These are phyloP conservation scores for Aspergillus proliferans DNA, from an alignment of 2,329 filamentous ascomycete genomes.

Conservation along the genomic window DNA sequence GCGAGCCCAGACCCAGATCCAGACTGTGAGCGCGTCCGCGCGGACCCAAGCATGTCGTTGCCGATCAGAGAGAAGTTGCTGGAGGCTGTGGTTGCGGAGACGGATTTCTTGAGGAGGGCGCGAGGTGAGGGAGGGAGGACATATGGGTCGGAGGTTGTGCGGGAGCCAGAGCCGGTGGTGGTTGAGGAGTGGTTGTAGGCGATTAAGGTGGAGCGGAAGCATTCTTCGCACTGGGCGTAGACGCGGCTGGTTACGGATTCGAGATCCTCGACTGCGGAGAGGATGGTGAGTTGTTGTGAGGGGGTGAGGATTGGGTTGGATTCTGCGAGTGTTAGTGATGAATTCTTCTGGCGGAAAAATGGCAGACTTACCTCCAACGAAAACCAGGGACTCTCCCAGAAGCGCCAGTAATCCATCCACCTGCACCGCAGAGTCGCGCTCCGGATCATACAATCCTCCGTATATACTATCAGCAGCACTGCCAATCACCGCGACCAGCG, in stretches of 20 bases:
- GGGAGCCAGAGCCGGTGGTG: conserved; percentile 31
- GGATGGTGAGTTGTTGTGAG: conserved; percentile 65
- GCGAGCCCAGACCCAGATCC: conserved; percentile 44
- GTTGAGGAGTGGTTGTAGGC: conserved; percentile 46
- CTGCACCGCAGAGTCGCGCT: conserved; percentile 74
- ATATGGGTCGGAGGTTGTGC: conserved; percentile 11
- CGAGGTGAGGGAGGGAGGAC: conserved; percentile 49
- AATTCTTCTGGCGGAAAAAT: background rate
- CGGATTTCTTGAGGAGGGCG: conserved; percentile 61
- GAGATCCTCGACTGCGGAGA: conserved; percentile 73
- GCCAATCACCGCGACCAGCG: conserved; percentile 74
- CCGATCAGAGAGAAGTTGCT: conserved; percentile 66
- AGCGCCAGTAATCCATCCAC: conserved; percentile 80
- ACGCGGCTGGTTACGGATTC: conserved; percentile 69
- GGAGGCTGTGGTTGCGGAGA: conserved; percentile 48
- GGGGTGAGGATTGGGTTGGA: conserved; percentile 57
- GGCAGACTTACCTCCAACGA: conserved; percentile 55
- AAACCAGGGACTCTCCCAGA: conserved; percentile 74
- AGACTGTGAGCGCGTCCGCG: conserved; percentile 27
- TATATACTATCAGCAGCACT: conserved; percentile 86
- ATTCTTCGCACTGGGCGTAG: conserved; percentile 68
- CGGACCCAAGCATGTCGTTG: conserved; percentile 60
- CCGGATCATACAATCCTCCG: conserved; percentile 78
- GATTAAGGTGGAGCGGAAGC: conserved; percentile 68
- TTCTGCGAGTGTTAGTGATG: conserved; percentile 31